Evolutionary conservation across 164 flowering plant genomes (phyloP), one percentile per base, ranked within the genome.

Genomic region (Umbilicus rupestris): DNA sequence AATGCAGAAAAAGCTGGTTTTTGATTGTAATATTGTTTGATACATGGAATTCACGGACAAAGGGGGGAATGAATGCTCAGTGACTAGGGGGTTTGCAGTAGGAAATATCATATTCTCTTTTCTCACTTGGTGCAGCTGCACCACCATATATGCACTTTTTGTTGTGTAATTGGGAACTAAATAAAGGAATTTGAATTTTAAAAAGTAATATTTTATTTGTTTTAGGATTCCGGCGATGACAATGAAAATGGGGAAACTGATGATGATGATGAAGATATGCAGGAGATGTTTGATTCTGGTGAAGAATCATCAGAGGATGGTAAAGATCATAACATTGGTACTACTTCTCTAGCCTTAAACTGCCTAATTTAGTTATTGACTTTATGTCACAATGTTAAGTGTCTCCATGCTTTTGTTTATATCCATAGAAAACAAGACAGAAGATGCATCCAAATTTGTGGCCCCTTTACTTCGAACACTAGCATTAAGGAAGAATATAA

Each of bases 381-480:
- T 16, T 50, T 28, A n/a, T 63, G 26, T 63, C 6, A 4, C n/a
- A 44, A 11, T 39, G 30, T 26, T 28, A 26, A 15, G 1, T 33
- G 2, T 26, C 17, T 60, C 41, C 41, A 17, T 45, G 16, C 26
- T 68, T 33, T 55, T 71, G 7, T 17, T 66, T 70, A 45, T 35
- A 35, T 31, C 72, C 24, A 20, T 52, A 80, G 89, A 75, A 42
- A 82, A 83, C 71, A 85, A 73, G 67, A 70, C 77, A 78, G 95
- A 89, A 65, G 86, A 85, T 72, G 76, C 75, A 70, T 81, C 97
- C 63, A 91, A 78, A 72, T 91, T 96, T 93, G 88, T 83, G 74
- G 96, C 86, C 55, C 75, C 87, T 22, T 74, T 91, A 83, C 37
- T 74, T 35, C 81, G 81, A 55, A 81, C 84, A 70, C 76, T 84